phyloP scores from a whole-genome alignment of 1,284 basidiomycete genomes.

The Ustilago vetiveriae region DNA sequence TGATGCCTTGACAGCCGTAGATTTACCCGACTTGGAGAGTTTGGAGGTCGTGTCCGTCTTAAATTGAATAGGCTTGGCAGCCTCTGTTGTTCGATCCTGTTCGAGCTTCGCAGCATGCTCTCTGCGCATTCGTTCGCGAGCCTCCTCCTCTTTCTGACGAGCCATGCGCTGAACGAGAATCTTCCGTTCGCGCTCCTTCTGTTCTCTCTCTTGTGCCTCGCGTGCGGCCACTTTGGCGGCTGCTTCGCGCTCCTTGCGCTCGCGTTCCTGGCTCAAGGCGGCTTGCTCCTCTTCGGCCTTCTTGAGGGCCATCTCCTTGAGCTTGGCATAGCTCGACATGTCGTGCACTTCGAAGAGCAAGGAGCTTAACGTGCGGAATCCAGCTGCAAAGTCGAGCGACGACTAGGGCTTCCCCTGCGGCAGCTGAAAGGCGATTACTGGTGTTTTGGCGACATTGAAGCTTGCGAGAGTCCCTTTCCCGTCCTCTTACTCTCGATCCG shows the following conservation, averaged over 20 bases:
- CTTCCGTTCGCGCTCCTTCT: constrained; percentile 43
- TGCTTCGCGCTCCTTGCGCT: constrained; percentile 33
- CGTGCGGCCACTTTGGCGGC: constrained; percentile 37
- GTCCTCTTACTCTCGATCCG: background rate
- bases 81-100: constrained; percentile 9
- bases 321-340: constrained; percentile 46
- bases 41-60: too few species aligned
- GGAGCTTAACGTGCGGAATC: too few species aligned
- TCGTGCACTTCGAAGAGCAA: too few species aligned
- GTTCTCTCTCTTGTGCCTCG: constrained; percentile 34
- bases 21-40: background rate
- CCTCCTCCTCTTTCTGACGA: constrained; percentile 40
- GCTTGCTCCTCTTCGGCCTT: constrained; percentile 40
- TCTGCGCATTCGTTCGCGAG: constrained; percentile 30
- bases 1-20: constrained; percentile 3
- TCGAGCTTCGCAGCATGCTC: constrained; percentile 17
- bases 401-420: background rate
- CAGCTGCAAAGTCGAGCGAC: too few species aligned
- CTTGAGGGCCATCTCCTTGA: constrained; percentile 42
- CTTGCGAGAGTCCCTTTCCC: background rate
- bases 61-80: too few species aligned
- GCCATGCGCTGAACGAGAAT: constrained; percentile 38
- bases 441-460: constrained; percentile 11
- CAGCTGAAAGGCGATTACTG: constrained; percentile 4
- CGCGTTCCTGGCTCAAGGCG: constrained; percentile 22